Evolutionary conservation across 1,284 basidiomycete genomes (phyloP), one percentile per base, ranked within the genome.

Genomic region (Trichosporon faecale): DNA sequence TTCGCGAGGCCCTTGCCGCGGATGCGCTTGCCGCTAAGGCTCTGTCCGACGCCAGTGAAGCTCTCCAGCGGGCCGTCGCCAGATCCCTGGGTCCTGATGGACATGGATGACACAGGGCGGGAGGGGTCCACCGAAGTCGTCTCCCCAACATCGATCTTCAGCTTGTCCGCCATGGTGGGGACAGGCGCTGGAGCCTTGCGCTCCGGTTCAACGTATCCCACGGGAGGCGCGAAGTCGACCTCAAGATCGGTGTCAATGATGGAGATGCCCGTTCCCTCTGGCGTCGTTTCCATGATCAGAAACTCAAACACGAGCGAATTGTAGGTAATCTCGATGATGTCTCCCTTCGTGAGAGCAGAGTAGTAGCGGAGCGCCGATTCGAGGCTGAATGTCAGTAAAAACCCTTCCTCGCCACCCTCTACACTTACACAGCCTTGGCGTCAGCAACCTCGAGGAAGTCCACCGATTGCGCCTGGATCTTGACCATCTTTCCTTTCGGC

Each of bases 331-430:
- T 95, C 93, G 77, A 96, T 91, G 72, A 94, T 94, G 78, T 95
- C 94, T 49, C 93, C 92, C 78, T 94, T 92, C 0, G 92, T 94
- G 25, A 96, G 85, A 14, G 89, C 88, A n/a, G 94, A 91, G 83
- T 96, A 99, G 80, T 97, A 94, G 52, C 95, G 90, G 7, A 99
- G 86, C 14, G 95, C 94, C 79, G 95, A 92, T 84, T 99, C 97
- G 40, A 99, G 90, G 2, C 94, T 96, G 76, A 23, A 44, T 12
- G 65, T 57, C 35, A 70, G 70, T 37, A 8, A 52, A 3, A 6
- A 3, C 46, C 61, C 68, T 64, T 33, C 18, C 21, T 25, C n/a
- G n/a, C n/a, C n/a, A n/a, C n/a, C n/a, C n/a, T 60, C 40, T 74
- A 11, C 31, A 86, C 93, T 82, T 86, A 96, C 93, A 98, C 95